phyloP scores from a whole-genome alignment of 768 basidiomycete species.

The Cystobasidium onofrii region DNA sequence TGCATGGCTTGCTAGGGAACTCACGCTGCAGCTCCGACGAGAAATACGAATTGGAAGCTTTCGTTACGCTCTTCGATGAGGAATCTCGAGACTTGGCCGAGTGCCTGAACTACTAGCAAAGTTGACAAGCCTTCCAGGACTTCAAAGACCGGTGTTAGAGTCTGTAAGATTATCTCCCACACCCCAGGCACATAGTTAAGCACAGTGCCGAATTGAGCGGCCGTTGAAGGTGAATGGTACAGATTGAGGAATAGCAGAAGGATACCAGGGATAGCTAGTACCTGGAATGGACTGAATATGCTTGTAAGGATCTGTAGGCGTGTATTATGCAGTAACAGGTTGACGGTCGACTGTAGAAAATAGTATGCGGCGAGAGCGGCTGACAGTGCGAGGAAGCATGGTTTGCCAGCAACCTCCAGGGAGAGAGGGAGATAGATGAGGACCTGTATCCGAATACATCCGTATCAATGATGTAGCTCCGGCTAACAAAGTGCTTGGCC shows the following conservation, averaged over 20 bases:
- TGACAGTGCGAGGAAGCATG: conserved; percentile 35
- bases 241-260: conserved; percentile 42
- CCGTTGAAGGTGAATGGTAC: conserved; percentile 34
- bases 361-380: conserved; percentile 32
- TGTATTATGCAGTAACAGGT: conserved; percentile 35
- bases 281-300: conserved; percentile 30
- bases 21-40: conserved; percentile 29
- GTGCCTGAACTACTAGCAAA: conserved; percentile 30
- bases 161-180: conserved; percentile 38
- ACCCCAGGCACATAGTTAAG: conserved; percentile 28
- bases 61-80: conserved; percentile 36
- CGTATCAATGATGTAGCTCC: conserved; percentile 24
- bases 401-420: conserved; percentile 42
- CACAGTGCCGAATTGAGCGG: background rate
- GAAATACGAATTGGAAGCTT: conserved; percentile 33
- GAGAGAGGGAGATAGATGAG: conserved; percentile 43
- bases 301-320: conserved; percentile 34
- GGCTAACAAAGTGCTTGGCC: background rate
- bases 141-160: conserved; percentile 38
- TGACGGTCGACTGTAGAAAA: conserved; percentile 24
- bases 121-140: conserved; percentile 43
- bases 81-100: conserved; percentile 30
- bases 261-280: conserved; percentile 38
- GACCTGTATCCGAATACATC: conserved; percentile 31
- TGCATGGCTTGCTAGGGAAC: background rate